Percentiles rank a stretch among this genome's conserved stretches.
Evolutionary conservation across 2,329 filamentous ascomycete genomes (phyloP).

Genomic region (Penicillium digitatum): DNA sequence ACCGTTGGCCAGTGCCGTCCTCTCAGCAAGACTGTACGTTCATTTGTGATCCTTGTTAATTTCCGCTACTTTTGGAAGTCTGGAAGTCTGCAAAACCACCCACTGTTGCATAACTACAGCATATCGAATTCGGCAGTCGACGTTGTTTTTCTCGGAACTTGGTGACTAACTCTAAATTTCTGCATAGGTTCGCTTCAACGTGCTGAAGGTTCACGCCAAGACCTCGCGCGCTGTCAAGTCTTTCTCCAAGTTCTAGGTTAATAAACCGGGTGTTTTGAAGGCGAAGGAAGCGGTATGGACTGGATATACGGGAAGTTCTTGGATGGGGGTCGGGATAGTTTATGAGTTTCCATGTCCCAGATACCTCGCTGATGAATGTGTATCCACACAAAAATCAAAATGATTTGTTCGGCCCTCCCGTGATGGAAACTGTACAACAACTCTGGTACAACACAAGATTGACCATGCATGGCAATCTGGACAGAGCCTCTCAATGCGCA

Average conservation of each 20-base stretch:
- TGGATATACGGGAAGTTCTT: constrained; percentile 38
- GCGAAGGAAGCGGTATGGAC: constrained; percentile 38
- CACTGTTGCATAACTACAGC: neutral
- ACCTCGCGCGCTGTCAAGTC: constrained; percentile 67
- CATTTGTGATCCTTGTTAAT: neutral
- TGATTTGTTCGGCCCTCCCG: constrained; percentile 34
- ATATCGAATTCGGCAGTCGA: neutral
- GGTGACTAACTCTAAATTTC: constrained; percentile 19
- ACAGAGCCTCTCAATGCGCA: constrained; percentile 15
- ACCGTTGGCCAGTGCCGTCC: constrained; percentile 99
- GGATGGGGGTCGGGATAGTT: constrained; percentile 37
- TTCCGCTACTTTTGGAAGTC: neutral
- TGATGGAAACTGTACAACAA: constrained; percentile 28
- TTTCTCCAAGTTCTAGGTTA: constrained; percentile 92
- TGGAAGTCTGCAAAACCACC: neutral
- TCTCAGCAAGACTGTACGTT: constrained; percentile 97
- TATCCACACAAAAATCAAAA: constrained; percentile 42
- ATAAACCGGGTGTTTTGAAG: constrained; percentile 31
- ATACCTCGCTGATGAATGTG: constrained; percentile 41
- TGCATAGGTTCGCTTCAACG: constrained; percentile 92
- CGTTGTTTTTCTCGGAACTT: neutral
- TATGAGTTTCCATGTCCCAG: constrained; percentile 41
- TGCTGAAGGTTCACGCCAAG: constrained; percentile 86
- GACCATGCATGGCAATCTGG: constrained; percentile 13
- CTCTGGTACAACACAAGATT: constrained; percentile 10